phyloP scores from a whole-genome alignment of 106 monocot genomes.

The Platanthera zijinensis region DNA sequence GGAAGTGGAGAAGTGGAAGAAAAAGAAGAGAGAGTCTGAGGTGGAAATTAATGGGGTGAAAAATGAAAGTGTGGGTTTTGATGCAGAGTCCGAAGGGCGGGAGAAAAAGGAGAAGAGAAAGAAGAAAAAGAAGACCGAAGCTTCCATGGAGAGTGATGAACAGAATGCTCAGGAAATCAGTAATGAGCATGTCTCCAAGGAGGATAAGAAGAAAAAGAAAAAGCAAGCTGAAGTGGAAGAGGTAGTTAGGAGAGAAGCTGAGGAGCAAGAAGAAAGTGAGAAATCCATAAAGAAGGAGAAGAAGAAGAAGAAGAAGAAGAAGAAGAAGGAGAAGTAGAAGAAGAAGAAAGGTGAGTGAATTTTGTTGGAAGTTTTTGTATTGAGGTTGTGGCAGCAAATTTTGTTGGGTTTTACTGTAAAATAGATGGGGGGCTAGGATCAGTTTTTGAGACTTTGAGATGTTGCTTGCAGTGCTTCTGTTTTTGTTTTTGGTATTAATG shows the following conservation, averaged over 20 bases:
- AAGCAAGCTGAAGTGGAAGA: constrained; percentile 7
- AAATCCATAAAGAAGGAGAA: constrained; percentile 11
- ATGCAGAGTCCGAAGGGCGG: background rate
- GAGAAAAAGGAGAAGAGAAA: constrained; percentile 2
- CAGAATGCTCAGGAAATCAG: constrained; percentile 1
- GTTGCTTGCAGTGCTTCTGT: too few species aligned
- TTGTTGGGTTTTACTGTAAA: too few species aligned
- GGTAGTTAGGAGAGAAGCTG: background rate
- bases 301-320: constrained; percentile 9
- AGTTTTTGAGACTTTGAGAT: too few species aligned
- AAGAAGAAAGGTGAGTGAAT: too few species aligned
- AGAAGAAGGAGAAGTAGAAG: too few species aligned
- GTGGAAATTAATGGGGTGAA: constrained; percentile 8
- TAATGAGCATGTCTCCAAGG: background rate
- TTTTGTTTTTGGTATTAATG: too few species aligned
- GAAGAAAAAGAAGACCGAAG: background rate
- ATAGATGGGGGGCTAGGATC: too few species aligned
- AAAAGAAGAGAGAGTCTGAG: constrained; percentile 16
- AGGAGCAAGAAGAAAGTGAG: background rate
- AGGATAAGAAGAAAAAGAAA: constrained; percentile 2
- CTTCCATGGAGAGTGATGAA: constrained; percentile 3
- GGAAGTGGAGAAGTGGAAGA: constrained; percentile 17
- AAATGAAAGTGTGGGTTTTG: background rate
- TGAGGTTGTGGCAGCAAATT: too few species aligned
- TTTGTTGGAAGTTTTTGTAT: too few species aligned